Conservation (phyloP, 2,329 filamentous ascomycete genomes). For the Talaromyces sp. region DNA sequence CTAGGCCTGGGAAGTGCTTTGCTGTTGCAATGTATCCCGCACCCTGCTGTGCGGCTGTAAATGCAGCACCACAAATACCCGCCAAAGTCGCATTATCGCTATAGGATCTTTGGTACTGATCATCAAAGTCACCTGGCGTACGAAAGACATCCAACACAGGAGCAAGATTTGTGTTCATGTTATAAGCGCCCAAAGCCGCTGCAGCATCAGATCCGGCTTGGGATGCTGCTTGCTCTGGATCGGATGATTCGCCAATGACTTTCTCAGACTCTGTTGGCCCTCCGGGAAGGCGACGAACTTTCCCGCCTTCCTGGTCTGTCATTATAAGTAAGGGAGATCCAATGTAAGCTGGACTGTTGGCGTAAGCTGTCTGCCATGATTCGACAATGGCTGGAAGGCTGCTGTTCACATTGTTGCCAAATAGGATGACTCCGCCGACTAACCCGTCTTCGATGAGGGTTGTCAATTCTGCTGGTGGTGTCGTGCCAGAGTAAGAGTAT, state of each 20-base stretch:
- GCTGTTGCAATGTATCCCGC: constrained; percentile 26
- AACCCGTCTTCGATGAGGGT: constrained; percentile 27
- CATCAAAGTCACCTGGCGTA: constrained; percentile 26
- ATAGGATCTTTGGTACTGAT: constrained; percentile 27
- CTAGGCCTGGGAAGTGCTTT: constrained; percentile 34
- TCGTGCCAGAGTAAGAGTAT: constrained; percentile 31
- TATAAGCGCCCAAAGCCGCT: constrained; percentile 19
- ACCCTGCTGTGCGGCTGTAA: constrained; percentile 25
- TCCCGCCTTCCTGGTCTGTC: constrained; percentile 34
- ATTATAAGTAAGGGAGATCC: constrained; percentile 30
- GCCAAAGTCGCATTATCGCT: constrained; percentile 27
- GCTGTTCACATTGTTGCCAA: constrained; percentile 29
- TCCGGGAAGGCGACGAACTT: constrained; percentile 28
- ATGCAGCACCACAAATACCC: constrained; percentile 23
- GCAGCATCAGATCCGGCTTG: constrained; percentile 26
- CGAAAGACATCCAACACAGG: constrained; percentile 32
- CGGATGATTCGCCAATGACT: constrained; percentile 23
- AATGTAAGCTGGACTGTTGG: constrained; percentile 21
- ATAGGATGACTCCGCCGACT: constrained; percentile 33
- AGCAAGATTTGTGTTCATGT: constrained; percentile 28
- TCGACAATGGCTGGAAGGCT: constrained; percentile 24
- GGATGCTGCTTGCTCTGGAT: constrained; percentile 22
- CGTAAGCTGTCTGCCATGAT: constrained; percentile 26
- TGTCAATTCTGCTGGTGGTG: constrained; percentile 26
- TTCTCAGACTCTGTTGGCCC: constrained; percentile 27